Base-by-base conservation (phyloP, 2,329 filamentous ascomycete genomes). In the Berkeleyomyces rouxiae region DNA sequence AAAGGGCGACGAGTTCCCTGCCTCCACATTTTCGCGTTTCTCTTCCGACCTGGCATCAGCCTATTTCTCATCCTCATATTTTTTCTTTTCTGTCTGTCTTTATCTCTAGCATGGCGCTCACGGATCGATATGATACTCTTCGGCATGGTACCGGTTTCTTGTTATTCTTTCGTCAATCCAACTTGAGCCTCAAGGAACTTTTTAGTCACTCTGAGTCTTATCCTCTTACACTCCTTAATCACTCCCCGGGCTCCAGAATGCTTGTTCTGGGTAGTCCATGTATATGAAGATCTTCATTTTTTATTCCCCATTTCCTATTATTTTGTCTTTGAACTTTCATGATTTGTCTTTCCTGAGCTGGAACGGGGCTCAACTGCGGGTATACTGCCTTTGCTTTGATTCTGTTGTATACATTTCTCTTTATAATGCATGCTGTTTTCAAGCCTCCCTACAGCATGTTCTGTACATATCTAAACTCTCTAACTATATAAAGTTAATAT, bases 101-200 rank as follows among this genome's bases (percentile, higher is more conserved):
- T 55, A 49, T 42, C 33, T 44, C 16, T 33, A 61, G 37, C 46
- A 61, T 55, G 60, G 60, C 60, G 60, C 60, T 61, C 49, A 61
- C 51, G 60, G 60, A 57, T 43, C 57, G 60, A 61, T 61, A 61
- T 61, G 60, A 61, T 61, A 59, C 62, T 59, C 62, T 63, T 49
- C 49, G 62, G 57, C 62, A 59, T 57, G 58, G 46, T 47, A 40
- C 51, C n/a, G 37, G 49, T n/a, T 53, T 53, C 39, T 40, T 58
- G 36, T 63, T 61, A 10, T 51, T 57, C 43, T 46, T 53, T 59
- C 43, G 58, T 44, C 47, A 44, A 46, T 59, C 43, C 58, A 59
- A 47, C 58, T 47, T 44, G 23, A 42, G 43, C 51, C 51, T 55
- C 51, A 42, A 59, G 55, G 55, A 58, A 43, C 58, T 59, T 59